phyloP scores from a whole-genome alignment of 208 protist genomes.

The Borovskyia barvae region DNA sequence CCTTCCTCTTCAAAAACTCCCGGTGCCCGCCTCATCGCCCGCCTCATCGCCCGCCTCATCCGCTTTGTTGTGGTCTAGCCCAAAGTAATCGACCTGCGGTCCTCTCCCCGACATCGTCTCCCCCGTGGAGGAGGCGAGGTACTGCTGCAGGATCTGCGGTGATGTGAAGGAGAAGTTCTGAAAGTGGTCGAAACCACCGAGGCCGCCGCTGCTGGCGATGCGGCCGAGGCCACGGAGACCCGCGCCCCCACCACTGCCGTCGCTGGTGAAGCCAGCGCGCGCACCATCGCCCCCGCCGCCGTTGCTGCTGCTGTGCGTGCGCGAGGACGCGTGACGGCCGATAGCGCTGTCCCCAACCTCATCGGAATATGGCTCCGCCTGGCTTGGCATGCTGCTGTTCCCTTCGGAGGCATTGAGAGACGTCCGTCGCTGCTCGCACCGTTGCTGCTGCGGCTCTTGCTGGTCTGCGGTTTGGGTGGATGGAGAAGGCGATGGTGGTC shows the following conservation, averaged over 20 bases:
- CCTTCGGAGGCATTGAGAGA: background rate
- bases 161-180: conserved; percentile 50
- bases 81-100: background rate
- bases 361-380: background rate
- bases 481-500: background rate
- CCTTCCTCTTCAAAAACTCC: too few relatives aligned
- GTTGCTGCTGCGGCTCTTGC: background rate
- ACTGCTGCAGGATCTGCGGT: conserved; percentile 26
- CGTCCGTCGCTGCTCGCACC: background rate
- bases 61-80: too few relatives aligned
- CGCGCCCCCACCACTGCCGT: background rate
- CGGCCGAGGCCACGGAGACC: background rate
- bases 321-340: too few relatives aligned
- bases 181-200: conserved; percentile 38
- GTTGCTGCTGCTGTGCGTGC: background rate
- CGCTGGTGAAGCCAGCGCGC: background rate
- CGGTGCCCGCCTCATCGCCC: too few relatives aligned
- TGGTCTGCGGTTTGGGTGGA: background rate
- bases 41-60: too few relatives aligned
- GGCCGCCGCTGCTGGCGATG: background rate
- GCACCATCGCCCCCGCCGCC: background rate
- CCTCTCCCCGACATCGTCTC: background rate
- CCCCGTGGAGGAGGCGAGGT: conserved; percentile 10
- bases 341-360: too few relatives aligned
- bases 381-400: background rate